Evolutionary conservation across 2,329 filamentous ascomycete genomes (phyloP), one percentile per base, ranked within the genome.

Genomic region (Ramularia endophylla): DNA sequence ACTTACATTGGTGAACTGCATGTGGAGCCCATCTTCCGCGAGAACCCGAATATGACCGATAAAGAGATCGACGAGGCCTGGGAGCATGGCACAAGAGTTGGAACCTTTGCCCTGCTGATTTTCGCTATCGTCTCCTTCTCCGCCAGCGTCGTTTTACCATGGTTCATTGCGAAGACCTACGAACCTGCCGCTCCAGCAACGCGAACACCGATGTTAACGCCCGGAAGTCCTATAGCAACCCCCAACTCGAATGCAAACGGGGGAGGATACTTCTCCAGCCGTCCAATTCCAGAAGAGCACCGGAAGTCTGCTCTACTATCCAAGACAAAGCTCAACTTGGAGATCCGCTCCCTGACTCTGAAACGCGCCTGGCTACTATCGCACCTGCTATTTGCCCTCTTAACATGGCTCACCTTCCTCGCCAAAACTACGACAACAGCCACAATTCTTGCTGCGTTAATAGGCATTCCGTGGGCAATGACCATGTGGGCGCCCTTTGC

Each of bases 401-500:
- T 85, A 60, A 95, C 92, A 80, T 85, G 85, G 59, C 79, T 81
- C 58, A 94, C 90, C 0, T 80, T 94, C 42, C 74, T 94, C 45
- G 85, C 94, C 28, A 75, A 72, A 29, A 80, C 78, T 2, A 81
- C 87, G 6, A 70, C 77, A 42, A 78, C 74, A 8, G 90, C 86
- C 1, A 94, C 85, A 0, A 72, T 79, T 1, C 74, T 95, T 25
- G 83, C 95, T 41, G 86, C 81, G 1, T 68, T 92, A 17, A 81
- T 94, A 35, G 90, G 90, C 25, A 80, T 97, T 44, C 88, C 87
- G 1, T 97, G 90, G 90, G 88, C 89, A 16, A 70, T 95, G 56
- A 88, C 88, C 2, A 78, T 94, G 18, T 97, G 90, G 90, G 90
- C 89, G 0, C 90, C 90, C 0, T 97, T 90, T 69, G 89, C 90